Percentiles rank a stretch among this genome's conserved stretches.
Evolutionary conservation across 495 filamentous ascomycete species (phyloP).

Genomic region (Daldinia loculata): DNA sequence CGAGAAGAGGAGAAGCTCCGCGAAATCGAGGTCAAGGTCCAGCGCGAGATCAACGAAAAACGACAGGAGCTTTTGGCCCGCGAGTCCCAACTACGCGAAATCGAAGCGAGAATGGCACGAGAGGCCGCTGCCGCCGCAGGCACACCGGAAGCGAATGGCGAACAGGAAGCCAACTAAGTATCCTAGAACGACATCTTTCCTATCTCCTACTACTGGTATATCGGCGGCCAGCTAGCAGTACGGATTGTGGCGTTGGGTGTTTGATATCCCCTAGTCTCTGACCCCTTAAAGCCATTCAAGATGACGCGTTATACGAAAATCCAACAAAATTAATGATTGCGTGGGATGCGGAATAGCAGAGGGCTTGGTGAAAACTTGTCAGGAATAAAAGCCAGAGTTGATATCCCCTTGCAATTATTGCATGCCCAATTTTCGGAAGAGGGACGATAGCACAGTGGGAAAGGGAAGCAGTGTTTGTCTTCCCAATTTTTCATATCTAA

Average conservation of each 20-base stretch:
- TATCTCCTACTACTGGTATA: conserved; percentile 39
- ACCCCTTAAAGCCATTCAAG: conserved; percentile 23
- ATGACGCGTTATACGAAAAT: conserved; percentile 43
- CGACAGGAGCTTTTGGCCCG: conserved; percentile 96
- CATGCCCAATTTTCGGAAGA: conserved; percentile 41
- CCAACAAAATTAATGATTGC: conserved; percentile 43
- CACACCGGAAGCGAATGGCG: conserved; percentile 58
- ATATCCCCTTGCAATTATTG: conserved; percentile 42
- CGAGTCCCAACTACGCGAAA: conserved; percentile 97
- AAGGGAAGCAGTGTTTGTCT: conserved; percentile 23
- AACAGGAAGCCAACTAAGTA: conserved; percentile 53
- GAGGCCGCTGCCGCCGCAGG: conserved; percentile 55
- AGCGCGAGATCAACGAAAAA: conserved; percentile 99
- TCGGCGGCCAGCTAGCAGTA: conserved; percentile 32
- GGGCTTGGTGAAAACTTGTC: conserved; percentile 47
- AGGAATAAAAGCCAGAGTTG: conserved; percentile 47
- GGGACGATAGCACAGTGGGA: conserved; percentile 28
- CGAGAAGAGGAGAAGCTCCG: conserved; percentile 99
- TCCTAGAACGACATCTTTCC: conserved; percentile 31
- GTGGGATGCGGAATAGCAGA: conserved; percentile 35
- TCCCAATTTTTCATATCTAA: conserved; percentile 33
- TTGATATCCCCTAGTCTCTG: conserved; percentile 44
- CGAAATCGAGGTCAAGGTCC: conserved; percentile 98
- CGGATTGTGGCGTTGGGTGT: conserved; percentile 47
- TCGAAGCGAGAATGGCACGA: conserved; percentile 70